Conservation (phyloP, 106 monocot genomes). For the Dendrobium nobile region DNA sequence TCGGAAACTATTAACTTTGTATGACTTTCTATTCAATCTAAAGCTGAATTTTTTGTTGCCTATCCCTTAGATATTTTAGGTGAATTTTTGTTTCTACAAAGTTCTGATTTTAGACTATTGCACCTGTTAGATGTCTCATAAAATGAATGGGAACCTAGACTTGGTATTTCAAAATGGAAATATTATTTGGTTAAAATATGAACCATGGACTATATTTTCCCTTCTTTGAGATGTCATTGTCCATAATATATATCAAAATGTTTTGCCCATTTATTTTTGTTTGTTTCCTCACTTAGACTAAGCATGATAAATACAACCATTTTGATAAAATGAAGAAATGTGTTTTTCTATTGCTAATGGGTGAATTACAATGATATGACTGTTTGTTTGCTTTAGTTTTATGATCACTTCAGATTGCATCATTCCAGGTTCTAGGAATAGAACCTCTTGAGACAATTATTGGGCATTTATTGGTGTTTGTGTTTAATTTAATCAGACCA, state of each 20-base stretch:
- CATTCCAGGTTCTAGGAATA: too few relatives aligned
- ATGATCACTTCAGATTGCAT: too few relatives aligned
- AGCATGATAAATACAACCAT: not conserved
- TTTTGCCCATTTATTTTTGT: not conserved
- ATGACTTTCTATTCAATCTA: not conserved
- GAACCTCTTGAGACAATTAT: too few relatives aligned
- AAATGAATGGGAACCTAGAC: not conserved
- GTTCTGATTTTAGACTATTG: not conserved
- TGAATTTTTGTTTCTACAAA: not conserved
- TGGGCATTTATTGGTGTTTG: too few relatives aligned
- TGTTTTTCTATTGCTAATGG: too few relatives aligned
- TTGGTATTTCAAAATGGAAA: not conserved
- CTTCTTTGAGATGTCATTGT: not conserved
- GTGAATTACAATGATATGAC: too few relatives aligned
- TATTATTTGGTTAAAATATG: not conserved
- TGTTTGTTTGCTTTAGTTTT: too few relatives aligned
- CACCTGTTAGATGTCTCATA: not conserved
- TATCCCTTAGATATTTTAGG: not conserved
- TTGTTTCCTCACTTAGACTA: not conserved
- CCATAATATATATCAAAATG: not conserved
- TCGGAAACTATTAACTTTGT: not conserved
- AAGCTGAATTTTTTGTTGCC: not conserved
- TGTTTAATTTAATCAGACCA: too few relatives aligned
- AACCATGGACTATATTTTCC: not conserved
- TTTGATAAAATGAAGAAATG: not conserved